Percentiles rank a stretch among this genome's conserved stretches.
phyloP scores from a whole-genome alignment of 176 grass and related monocot species.

The Oryza coarctata region DNA sequence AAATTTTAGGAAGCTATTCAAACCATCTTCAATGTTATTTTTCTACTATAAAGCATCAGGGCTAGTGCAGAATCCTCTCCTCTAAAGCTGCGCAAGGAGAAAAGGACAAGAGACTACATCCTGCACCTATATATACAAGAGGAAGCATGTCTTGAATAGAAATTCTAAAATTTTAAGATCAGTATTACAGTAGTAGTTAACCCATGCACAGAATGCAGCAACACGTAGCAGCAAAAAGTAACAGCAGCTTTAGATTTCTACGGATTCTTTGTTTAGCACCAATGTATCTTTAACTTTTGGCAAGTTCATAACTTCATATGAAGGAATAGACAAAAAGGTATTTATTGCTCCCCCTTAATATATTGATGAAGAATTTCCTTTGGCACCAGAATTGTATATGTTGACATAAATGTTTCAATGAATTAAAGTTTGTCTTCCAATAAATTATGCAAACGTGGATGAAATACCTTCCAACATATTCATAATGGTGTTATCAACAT shows the following conservation, averaged over 20 bases:
- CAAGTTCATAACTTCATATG: conserved; percentile 13
- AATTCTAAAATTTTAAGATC: neutral
- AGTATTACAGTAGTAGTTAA: neutral
- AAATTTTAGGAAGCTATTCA: neutral
- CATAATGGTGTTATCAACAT: neutral
- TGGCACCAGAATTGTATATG: neutral
- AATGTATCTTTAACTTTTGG: neutral
- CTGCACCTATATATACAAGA: neutral
- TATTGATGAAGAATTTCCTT: neutral
- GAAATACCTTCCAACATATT: neutral
- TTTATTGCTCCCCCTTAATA: neutral
- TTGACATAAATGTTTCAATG: neutral
- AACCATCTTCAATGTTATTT: neutral
- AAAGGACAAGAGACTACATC: neutral
- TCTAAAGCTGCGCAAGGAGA: neutral
- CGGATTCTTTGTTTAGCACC: neutral
- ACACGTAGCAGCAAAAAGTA: neutral
- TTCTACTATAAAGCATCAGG: conserved; percentile 7
- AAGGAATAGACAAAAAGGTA: conserved; percentile 16
- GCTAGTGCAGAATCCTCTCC: neutral
- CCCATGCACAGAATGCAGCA: neutral
- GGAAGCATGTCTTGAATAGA: neutral
- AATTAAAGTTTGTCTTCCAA: neutral
- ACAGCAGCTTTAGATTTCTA: neutral
- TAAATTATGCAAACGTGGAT: neutral